Evolutionary conservation across 2,329 filamentous ascomycete genomes (phyloP), one percentile per base, ranked within the genome.

Genomic region (Juglanconis sp.): DNA sequence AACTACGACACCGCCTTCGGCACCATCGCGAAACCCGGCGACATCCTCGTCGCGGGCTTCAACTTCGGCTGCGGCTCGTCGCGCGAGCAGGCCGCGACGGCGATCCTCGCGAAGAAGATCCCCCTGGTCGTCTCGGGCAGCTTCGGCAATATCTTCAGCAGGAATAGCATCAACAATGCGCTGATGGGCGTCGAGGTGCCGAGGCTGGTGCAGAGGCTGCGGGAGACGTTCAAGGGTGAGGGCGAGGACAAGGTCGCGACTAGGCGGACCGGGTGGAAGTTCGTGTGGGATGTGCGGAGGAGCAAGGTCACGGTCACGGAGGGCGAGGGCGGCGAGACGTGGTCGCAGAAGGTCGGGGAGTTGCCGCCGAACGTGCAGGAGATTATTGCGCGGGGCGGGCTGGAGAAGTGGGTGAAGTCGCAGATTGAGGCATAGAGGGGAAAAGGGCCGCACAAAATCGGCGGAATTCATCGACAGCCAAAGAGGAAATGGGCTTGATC

Each of bases 11-110:
- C 82, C 0, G 72, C 79, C 0, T 97, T 97, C 71, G 73, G 80
- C 9, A 73, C 76, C 1, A 79, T 87, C 40, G 87, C 89, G 50
- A 82, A 83, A 65, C 71, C 84, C 0, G 87, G 86, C 53, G 93
- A 98, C 68, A 91, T 97, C 57, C 83, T 97, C 1, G 92, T 97
- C 0, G 77, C 87, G 0, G 92, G 92, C 36, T 95, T 87, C 79
- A 96, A 96, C 78, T 96, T 97, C 70, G 94, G 94, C 52, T 92
- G 87, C 66, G 92, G 92, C 17, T 86, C 80, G 59, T 92, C 87
- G 1, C 80, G 93, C 57, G 93, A 97, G 73, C 91, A 96, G 73
- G 92, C 92, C 5, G 93, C 93, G 0, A 97, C 94, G 0, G 89
- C 92, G 0, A 89, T 96, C 58, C 79, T 96, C 1, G 91, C 92